Base-by-base conservation (phyloP, 306 rosid species). In the Prunus campanulata region DNA sequence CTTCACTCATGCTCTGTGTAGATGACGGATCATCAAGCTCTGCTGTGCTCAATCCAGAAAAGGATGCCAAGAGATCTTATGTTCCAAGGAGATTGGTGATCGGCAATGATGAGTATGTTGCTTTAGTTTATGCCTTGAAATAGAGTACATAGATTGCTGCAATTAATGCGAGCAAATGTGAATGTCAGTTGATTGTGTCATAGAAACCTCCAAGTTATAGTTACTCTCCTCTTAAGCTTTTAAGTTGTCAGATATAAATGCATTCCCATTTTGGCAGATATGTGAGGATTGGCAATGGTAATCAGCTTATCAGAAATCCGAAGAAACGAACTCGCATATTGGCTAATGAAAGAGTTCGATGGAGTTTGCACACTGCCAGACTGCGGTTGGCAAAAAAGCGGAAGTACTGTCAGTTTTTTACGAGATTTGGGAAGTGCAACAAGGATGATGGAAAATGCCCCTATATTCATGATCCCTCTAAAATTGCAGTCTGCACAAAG, bases 291-390 rank as follows among this genome's bases (percentile, higher is more conserved):
- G 99, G 99, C 67, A 92, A 91, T 66, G 99, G 97, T 24, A 93
- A 92, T 80, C 87, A 95, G 87, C 95, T 95, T 82, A 71, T 95
- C 74, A 88, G 99, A 70, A 90, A 92, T 86, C 93, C 98, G 67
- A 95, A 92, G 91, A 95, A 86, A 76, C 88, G 99, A 88, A 89
- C 85, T 42, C 92, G 99, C 18, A 78, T 85, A 75, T 86, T 95
- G 85, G 99, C 99, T 11, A 95, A 84, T 82, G 99, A 92, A 85
- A 95, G 93, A 83, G 93, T 95, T 78, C 87, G 97, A 72, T 95
- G 98, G 99, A 95, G 99, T 83, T 88, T 95, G 89, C 99, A 90
- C 84, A 95, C 99, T 71, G 97, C 96, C 66, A 89, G 98, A 75
- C 92, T 89, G 70, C 90, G 97, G 77, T 87, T 95, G 88, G 97